These are phyloP conservation scores for Cystobasidium tubakii DNA, from an alignment of 768 basidiomycete genomes.

Conservation along the genomic window DNA sequence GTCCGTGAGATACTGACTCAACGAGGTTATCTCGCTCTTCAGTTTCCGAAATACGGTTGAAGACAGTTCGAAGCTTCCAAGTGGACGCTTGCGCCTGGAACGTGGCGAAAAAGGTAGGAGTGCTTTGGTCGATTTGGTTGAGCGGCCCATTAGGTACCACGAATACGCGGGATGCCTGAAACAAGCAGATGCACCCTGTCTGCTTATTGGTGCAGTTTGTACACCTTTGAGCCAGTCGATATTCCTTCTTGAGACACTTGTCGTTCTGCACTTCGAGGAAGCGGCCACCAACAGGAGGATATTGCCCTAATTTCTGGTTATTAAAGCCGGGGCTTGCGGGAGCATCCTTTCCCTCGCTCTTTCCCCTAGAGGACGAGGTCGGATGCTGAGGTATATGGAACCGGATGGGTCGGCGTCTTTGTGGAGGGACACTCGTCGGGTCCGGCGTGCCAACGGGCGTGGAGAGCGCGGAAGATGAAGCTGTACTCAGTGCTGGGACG, in stretches of 20 bases:
- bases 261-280: constrained; percentile 12
- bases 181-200: neutral
- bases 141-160: neutral
- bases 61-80: neutral
- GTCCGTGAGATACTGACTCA: neutral
- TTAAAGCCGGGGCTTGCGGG: neutral
- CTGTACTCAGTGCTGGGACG: neutral
- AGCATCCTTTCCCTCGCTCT: neutral
- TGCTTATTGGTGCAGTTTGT: neutral
- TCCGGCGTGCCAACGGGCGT: neutral
- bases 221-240: constrained; percentile 1
- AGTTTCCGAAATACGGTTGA: neutral
- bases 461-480: neutral
- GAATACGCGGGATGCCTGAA: constrained; percentile 20
- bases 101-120: constrained; percentile 12
- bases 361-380: neutral
- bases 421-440: neutral
- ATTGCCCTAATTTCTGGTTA: neutral
- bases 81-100: neutral
- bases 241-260: constrained; percentile 10
- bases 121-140: neutral
- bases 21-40: neutral
- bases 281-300: neutral
- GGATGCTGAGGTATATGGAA: neutral
- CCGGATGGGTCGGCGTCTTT: neutral